These are phyloP conservation scores for Talaromyces sp. DNA, from an alignment of 2,329 filamentous ascomycete genomes.

Conservation along the genomic window DNA sequence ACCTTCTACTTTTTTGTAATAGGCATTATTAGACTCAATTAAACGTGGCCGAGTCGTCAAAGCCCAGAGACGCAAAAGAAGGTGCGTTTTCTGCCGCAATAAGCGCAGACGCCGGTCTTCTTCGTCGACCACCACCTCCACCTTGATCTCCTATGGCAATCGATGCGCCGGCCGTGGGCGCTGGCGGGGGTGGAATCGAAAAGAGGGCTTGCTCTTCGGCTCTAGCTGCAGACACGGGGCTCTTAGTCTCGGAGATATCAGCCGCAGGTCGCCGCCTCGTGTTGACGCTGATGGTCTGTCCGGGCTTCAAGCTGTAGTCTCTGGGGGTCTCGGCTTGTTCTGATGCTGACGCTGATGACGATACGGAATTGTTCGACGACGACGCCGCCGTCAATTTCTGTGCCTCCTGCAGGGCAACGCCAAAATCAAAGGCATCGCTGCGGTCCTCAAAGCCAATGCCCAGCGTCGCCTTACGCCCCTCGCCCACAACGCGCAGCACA, in stretches of 20 bases:
- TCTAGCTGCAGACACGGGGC: conserved; percentile 16
- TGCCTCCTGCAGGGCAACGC: conserved; percentile 72
- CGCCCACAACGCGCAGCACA: conserved; percentile 72
- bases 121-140: conserved; percentile 51
- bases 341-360: neutral
- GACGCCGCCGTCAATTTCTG: conserved; percentile 48
- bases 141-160: conserved; percentile 26
- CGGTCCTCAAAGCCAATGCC: conserved; percentile 86
- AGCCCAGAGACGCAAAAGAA: neutral
- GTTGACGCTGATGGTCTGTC: conserved; percentile 81
- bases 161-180: conserved; percentile 41
- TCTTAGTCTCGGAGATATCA: neutral
- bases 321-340: conserved; percentile 28
- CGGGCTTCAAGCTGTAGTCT: conserved; percentile 82
- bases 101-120: conserved; percentile 49
- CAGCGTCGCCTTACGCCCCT: conserved; percentile 70
- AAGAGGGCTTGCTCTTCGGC: conserved; percentile 53
- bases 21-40: neutral
- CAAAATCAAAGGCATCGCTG: conserved; percentile 80
- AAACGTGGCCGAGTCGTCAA: conserved; percentile 11
- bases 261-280: conserved; percentile 46
- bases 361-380: conserved; percentile 11
- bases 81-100: conserved; percentile 36
- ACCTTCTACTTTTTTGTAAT: neutral
- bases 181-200: conserved; percentile 67